Percentiles rank a stretch among this genome's conserved stretches.
phyloP scores from a whole-genome alignment of 164 flowering plant species.

The Aristolochia fimbriata region DNA sequence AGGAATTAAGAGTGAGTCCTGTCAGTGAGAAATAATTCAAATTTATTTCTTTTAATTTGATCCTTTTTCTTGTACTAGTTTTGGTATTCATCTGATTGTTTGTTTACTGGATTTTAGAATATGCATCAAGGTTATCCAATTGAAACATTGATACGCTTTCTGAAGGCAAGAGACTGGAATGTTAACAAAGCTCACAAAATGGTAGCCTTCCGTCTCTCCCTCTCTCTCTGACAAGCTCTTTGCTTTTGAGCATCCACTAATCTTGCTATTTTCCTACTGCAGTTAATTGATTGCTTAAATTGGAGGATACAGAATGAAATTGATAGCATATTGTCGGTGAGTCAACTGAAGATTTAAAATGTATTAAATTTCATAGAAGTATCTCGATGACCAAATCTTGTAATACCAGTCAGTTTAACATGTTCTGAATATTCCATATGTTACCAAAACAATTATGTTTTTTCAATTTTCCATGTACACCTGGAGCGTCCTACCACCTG shows the following conservation, averaged over 20 bases:
- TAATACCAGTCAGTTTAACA: no score
- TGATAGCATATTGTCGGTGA: conserved; percentile 68
- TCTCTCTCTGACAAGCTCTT: no score
- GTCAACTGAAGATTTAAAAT: conserved; percentile 13
- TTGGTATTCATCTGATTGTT: no score
- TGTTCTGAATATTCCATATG: no score
- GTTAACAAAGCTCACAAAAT: conserved; percentile 76
- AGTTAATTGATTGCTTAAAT: conserved; percentile 72
- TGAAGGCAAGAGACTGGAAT: conserved; percentile 92
- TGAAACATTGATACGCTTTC: conserved; percentile 65
- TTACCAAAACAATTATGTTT: no score
- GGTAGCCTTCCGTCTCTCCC: conserved; percentile 26
- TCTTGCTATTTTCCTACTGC: conserved; percentile 13
- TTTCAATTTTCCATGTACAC: no score
- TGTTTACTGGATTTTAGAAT: conserved; percentile 34
- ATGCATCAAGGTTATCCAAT: conserved; percentile 66
- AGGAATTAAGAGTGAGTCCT: no score
- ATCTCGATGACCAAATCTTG: no score
- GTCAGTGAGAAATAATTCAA: no score
- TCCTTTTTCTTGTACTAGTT: no score
- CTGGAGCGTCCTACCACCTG: no score
- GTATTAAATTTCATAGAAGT: background rate
- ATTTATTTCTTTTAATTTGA: no score
- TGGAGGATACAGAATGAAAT: conserved; percentile 89
- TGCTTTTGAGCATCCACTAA: background rate